These are phyloP conservation scores for Colletotrichum lupini DNA, from an alignment of 2,329 filamentous ascomycete species.

Conservation along the genomic window DNA sequence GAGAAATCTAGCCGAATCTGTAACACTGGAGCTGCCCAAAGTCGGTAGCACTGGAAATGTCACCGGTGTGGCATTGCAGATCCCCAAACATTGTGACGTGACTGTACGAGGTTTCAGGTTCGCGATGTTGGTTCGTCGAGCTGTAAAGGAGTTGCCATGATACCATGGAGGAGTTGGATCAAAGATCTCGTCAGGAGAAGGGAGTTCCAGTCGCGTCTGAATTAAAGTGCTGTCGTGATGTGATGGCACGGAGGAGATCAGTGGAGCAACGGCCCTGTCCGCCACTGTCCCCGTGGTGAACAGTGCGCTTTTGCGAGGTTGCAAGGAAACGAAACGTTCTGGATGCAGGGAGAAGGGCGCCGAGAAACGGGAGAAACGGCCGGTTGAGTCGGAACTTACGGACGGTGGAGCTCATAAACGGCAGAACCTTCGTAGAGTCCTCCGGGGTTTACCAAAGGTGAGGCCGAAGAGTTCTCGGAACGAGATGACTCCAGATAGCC, in stretches of 20 bases:
- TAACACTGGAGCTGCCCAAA: background rate
- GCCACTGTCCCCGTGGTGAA: background rate
- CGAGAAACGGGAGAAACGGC: conserved; percentile 8
- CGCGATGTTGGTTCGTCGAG: background rate
- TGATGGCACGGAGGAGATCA: conserved; percentile 6
- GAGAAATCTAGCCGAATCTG: background rate
- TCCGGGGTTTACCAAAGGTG: background rate
- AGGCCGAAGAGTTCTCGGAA: background rate
- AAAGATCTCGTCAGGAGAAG: conserved; percentile 20
- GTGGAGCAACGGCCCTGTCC: conserved; percentile 16
- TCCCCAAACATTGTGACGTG: conserved; percentile 21
- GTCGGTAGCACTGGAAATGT: background rate
- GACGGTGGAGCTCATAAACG: background rate
- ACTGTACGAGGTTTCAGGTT: conserved; percentile 23
- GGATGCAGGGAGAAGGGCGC: conserved; percentile 20
- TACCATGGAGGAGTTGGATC: background rate
- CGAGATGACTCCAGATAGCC: background rate
- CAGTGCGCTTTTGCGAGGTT: conserved; percentile 8
- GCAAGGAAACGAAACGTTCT: conserved; percentile 28
- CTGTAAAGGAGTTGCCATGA: background rate
- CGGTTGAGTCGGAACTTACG: background rate
- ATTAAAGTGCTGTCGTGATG: conserved; percentile 26
- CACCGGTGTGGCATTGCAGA: conserved; percentile 25
- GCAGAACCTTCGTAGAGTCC: background rate
- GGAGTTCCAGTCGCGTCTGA: conserved; percentile 28